phyloP scores from a whole-genome alignment of 169 alveolate species.

The Cryptosporidium tyzzeri region DNA sequence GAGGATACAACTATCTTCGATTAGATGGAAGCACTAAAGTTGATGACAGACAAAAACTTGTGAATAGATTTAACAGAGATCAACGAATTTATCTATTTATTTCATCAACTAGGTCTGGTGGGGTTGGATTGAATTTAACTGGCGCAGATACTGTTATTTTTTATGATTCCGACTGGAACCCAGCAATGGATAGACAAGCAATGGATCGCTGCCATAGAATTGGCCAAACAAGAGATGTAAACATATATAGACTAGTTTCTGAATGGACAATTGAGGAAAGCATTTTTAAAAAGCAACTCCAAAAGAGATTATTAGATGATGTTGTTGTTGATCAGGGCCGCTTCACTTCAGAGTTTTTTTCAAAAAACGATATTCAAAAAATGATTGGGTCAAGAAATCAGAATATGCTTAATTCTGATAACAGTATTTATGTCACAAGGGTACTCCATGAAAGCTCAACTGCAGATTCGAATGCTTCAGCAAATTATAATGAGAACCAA shows the following conservation, averaged over 20 bases:
- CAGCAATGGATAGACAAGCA: constrained; percentile 99
- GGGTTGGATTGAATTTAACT: constrained; percentile 97
- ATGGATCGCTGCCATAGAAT: constrained; percentile 99
- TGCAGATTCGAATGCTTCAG: constrained; percentile 61
- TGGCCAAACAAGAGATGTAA: constrained; percentile 98
- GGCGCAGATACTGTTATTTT: constrained; percentile 99
- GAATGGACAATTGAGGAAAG: constrained; percentile 98
- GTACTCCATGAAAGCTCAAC: constrained; percentile 81
- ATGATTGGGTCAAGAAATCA: constrained; percentile 70
- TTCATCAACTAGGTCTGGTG: constrained; percentile 98
- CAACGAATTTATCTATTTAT: constrained; percentile 94
- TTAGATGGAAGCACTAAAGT: constrained; percentile 98
- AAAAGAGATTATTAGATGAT: constrained; percentile 96
- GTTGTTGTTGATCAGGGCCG: constrained; percentile 97
- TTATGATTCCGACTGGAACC: constrained; percentile 99
- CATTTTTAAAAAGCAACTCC: constrained; percentile 95
- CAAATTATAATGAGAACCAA: constrained; percentile 51
- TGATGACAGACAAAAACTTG: constrained; percentile 95
- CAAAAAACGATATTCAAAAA: constrained; percentile 61
- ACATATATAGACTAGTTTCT: constrained; percentile 95
- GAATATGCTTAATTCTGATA: constrained; percentile 62
- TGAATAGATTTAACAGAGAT: constrained; percentile 94
- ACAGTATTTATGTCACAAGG: constrained; percentile 78
- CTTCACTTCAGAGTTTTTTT: constrained; percentile 80
- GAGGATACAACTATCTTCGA: constrained; percentile 95